Evolutionary conservation across 352 stramenopile species (phyloP).

Genomic region (Phytophthora citrophthora): DNA sequence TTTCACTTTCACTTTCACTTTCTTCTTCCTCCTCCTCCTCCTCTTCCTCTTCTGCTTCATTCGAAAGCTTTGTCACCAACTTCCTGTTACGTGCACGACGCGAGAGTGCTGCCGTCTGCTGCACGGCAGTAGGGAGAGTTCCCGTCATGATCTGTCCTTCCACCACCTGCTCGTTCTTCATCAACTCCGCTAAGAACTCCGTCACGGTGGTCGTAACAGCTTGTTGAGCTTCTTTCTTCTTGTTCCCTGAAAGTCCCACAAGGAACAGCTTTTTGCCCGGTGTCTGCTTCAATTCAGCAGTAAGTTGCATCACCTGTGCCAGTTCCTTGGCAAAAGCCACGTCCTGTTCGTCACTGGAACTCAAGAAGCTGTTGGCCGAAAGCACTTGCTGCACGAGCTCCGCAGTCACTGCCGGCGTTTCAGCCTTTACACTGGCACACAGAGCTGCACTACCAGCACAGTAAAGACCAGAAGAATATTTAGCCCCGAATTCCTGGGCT

Average conservation of each 20-base stretch:
- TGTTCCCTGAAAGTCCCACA: conserved; percentile 39
- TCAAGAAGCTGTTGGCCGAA: conserved; percentile 34
- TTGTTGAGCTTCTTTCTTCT: conserved; percentile 32
- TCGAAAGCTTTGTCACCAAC: conserved; percentile 22
- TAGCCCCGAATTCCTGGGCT: conserved; percentile 31
- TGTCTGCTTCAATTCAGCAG: conserved; percentile 23
- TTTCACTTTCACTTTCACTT: neutral
- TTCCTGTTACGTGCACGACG: conserved; percentile 31
- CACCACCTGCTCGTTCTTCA: conserved; percentile 32
- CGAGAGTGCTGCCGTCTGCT: conserved; percentile 33
- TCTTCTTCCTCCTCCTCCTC: conserved; percentile 9
- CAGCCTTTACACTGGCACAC: conserved; percentile 28
- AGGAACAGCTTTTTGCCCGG: conserved; percentile 42
- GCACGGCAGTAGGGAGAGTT: conserved; percentile 17
- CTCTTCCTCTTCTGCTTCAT: conserved; percentile 13
- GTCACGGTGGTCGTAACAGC: conserved; percentile 33
- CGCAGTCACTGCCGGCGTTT: neutral
- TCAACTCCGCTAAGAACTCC: conserved; percentile 47
- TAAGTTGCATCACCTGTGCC: conserved; percentile 40
- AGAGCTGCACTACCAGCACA: conserved; percentile 41
- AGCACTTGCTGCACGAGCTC: conserved; percentile 36
- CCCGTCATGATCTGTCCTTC: conserved; percentile 51
- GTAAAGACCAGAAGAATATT: conserved; percentile 16
- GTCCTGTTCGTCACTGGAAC: conserved; percentile 27
- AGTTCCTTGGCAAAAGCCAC: conserved; percentile 40